Evolutionary conservation across 1,284 basidiomycete genomes (phyloP), one percentile per base, ranked within the genome.

Genomic region (Tausonia pullulans): DNA sequence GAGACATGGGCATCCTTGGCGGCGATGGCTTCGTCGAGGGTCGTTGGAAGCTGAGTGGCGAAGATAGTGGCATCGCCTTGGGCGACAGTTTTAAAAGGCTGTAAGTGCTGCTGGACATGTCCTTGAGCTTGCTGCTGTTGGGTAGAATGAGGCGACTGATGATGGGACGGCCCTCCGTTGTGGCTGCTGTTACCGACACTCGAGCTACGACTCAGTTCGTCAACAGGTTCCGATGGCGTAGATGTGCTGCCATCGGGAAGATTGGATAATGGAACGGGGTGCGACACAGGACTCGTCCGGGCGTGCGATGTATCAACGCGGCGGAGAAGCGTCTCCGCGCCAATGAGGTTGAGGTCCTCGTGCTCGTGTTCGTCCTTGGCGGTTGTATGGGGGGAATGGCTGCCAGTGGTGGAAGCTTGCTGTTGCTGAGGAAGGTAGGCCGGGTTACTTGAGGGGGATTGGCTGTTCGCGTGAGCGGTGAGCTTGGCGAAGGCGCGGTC

Each of bases 11-110:
- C n/a, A 8, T 14, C n/a, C 48, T 60, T 51, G 2, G 43, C 40
- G 13, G 62, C 62, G 51, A 60, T 59, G 44, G 63, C 63, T 27
- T 64, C 63, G 27, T 64, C 63, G 43, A 64, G 52, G 3, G 63
- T 64, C 45, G 63, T 64, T 7, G 63, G 63, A 14, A 64, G 54
- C 44, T 2, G 14, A 6, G 27, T n/a, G 40, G 43, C 16, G 39
- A 64, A 59, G 58, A 3, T 41, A 6, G 27, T n/a, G 40, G 43
- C 16, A 13, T 3, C 43, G 3, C 43, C 3, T n/a, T 49, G 44
- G 46, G n/a, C 46, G n/a, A 49, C 4, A 27, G 27, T 1, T 1
- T 27, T 27, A 27, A 27, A 27, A 27, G 27, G 27, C 27, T 27
- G 27, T 2, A 27, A 27, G 27, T 27, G 27, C 27, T 27, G 27